Base-by-base conservation (phyloP, 140 eudicot genomes). In the Senecio squalidus region DNA sequence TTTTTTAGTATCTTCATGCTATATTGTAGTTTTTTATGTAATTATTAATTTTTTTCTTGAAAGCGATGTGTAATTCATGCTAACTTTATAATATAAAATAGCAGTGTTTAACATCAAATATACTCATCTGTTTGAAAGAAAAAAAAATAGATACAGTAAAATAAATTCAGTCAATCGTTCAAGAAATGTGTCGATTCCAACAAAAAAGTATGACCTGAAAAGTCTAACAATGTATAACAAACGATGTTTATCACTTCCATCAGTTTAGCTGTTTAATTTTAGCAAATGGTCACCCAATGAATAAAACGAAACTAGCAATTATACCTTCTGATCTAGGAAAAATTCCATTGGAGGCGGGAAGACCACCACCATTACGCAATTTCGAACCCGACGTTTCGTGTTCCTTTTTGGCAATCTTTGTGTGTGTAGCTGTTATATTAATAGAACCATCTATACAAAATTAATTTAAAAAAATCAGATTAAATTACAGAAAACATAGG, bases 401-500 rank as follows among this genome's bases (percentile, higher is more conserved):
- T 15, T 62, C 58, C 14, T 20, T 48, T 49, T 47, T 61, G 10
- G 9, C 21, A 22, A 22, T 29, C 56, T 52, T 60, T 39, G 49
- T 23, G 16, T 25, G 63, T 60, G 69, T 30, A 41, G 8, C 69
- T 70, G 69, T 28, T 60, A n/a, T n/a, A n/a, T n/a, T n/a, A n/a
- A n/a, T n/a, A n/a, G n/a, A n/a, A n/a, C n/a, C n/a, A n/a, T n/a
- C n/a, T n/a, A n/a, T n/a, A n/a, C n/a, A n/a, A n/a, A n/a, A n/a
- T n/a, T n/a, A n/a, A n/a, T n/a, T n/a, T n/a, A n/a, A n/a, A n/a
- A n/a, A n/a, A 29, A 25, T 26, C 41, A 41, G 23, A 58, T 58
- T 39, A 38, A n/a, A 7, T 36, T n/a, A 38, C 31, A 44, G 3
- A 26, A 26, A 26, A 16, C 17, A 43, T 21, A 44, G 27, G 41